Conservation (phyloP, 2,329 filamentous ascomycete genomes). For the Neocatenulostroma microsporum region DNA sequence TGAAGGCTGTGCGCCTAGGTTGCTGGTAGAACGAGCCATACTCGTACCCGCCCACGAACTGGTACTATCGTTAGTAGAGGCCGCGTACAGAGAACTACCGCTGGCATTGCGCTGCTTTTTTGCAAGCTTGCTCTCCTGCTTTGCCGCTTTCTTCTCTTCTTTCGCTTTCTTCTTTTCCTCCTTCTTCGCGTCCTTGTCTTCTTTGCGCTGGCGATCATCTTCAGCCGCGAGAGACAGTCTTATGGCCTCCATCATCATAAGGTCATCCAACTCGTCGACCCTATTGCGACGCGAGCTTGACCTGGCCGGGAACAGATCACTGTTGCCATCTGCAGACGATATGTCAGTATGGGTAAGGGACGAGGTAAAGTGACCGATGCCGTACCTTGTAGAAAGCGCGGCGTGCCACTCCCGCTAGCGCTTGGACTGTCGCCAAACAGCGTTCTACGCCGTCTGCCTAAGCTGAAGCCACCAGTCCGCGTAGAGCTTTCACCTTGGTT, state of each 20-base stretch:
- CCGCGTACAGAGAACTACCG: conserved; percentile 48
- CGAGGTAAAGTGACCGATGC: too few species aligned
- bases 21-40: conserved; percentile 40
- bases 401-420: conserved; percentile 39
- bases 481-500: conserved; percentile 29
- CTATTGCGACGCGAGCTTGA: conserved; percentile 52
- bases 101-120: conserved; percentile 57
- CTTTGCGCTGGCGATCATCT: conserved; percentile 81
- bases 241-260: conserved; percentile 99
- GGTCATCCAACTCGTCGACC: conserved; percentile 85
- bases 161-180: conserved; percentile 80
- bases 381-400: too few species aligned
- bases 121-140: conserved; percentile 61
- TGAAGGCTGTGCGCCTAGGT: conserved; percentile 38
- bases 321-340: conserved; percentile 18
- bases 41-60: conserved; percentile 26
- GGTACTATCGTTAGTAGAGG: conserved; percentile 28
- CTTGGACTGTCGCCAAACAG: conserved; percentile 45
- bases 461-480: conserved; percentile 34
- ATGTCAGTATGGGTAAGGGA: conserved; percentile 17
- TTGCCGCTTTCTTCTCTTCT: conserved; percentile 55
- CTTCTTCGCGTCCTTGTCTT: conserved; percentile 72
- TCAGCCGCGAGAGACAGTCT: conserved; percentile 83
- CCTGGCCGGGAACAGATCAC: conserved; percentile 34
- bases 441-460: conserved; percentile 43